Evolutionary conservation across 495 filamentous ascomycete genomes (phyloP).

Genomic region (Baudoinia panamericana): DNA sequence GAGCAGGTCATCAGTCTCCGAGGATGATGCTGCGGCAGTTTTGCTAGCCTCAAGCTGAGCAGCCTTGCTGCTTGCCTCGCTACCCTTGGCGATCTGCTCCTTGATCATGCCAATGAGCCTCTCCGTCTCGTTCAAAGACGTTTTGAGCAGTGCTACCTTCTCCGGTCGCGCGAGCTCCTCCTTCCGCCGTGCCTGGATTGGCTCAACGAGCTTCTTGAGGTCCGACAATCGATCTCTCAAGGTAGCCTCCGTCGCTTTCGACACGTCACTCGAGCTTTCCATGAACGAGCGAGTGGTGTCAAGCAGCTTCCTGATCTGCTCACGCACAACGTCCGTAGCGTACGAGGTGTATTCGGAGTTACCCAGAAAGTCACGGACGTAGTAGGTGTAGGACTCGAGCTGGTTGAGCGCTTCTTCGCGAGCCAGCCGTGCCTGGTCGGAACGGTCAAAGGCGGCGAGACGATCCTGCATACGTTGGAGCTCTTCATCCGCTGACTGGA

Average conservation of each 20-base stretch:
- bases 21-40: slow-evolving; percentile 30
- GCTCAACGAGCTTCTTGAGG: slow-evolving; percentile 55
- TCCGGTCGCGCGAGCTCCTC: slow-evolving; percentile 55
- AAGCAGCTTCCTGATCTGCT: slow-evolving; percentile 47
- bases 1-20: too few relatives aligned
- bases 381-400: slow-evolving; percentile 89
- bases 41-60: slow-evolving; percentile 30
- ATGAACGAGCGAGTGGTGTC: slow-evolving; percentile 74
- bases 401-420: slow-evolving; percentile 86
- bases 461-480: slow-evolving; percentile 50
- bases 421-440: slow-evolving; percentile 58
- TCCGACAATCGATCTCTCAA: slow-evolving; percentile 61
- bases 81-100: slow-evolving; percentile 31
- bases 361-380: slow-evolving; percentile 64
- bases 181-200: slow-evolving; percentile 52
- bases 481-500: slow-evolving; percentile 43
- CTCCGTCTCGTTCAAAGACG: slow-evolving; percentile 45
- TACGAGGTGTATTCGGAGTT: slow-evolving; percentile 58
- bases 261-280: slow-evolving; percentile 56
- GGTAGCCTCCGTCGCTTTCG: slow-evolving; percentile 54
- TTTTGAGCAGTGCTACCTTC: slow-evolving; percentile 47
- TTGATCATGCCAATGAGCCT: slow-evolving; percentile 43
- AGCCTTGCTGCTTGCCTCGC: slow-evolving; percentile 37
- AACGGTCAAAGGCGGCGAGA: slow-evolving; percentile 67
- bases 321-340: slow-evolving; percentile 51